These are phyloP conservation scores for Didymella sp. DNA, from an alignment of 2,329 filamentous ascomycete species.

Conservation along the genomic window DNA sequence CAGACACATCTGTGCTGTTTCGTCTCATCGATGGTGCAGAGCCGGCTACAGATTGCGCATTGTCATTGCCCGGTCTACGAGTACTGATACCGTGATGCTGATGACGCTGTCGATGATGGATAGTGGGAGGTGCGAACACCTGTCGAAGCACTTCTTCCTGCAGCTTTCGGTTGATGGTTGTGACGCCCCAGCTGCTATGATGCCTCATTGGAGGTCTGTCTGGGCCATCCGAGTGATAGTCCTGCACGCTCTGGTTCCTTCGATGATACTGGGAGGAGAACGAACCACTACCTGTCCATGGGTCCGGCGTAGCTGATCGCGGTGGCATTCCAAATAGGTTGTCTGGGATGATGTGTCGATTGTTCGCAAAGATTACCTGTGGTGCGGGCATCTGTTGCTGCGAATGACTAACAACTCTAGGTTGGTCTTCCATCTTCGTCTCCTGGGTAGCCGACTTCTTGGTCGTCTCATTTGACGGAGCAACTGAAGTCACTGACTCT, in stretches of 20 bases:
- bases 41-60: constrained; percentile 35
- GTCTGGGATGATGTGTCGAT: constrained; percentile 88
- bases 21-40: constrained; percentile 46
- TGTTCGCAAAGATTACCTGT: constrained; percentile 92
- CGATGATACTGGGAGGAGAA: constrained; percentile 45
- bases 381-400: constrained; percentile 77
- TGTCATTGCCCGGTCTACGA: constrained; percentile 40
- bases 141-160: constrained; percentile 93
- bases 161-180: constrained; percentile 84
- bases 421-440: constrained; percentile 27
- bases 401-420: constrained; percentile 73
- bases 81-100: constrained; percentile 69
- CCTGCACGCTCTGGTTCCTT: constrained; percentile 46
- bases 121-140: constrained; percentile 83
- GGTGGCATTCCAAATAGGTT: constrained; percentile 74
- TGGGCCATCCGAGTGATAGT: constrained; percentile 31
- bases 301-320: constrained; percentile 49
- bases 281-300: constrained; percentile 40
- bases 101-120: constrained; percentile 78
- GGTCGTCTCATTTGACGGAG: constrained; percentile 27
- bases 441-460: constrained; percentile 24
- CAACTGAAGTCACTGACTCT: constrained; percentile 18
- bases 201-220: constrained; percentile 56
- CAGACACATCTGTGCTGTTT: constrained; percentile 50
- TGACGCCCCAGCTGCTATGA: constrained; percentile 79